Percentiles rank a stretch among this genome's conserved stretches.
These are phyloP conservation scores for Cystobasidium slooffiae DNA, from an alignment of 1,284 basidiomycete genomes.

Conservation along the genomic window DNA sequence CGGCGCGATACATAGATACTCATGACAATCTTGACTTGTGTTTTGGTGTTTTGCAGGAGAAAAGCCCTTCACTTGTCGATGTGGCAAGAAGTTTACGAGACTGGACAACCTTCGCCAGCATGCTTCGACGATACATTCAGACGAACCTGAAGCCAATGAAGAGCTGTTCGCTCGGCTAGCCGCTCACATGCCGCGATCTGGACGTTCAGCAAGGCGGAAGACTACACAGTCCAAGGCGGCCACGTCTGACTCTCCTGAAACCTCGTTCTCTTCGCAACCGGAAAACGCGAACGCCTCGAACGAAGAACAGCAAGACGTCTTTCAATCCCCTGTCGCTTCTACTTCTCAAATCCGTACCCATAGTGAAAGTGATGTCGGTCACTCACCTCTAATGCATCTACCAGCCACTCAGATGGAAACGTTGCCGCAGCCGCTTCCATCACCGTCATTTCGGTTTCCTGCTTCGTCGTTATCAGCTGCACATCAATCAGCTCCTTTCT, in stretches of 20 bases:
- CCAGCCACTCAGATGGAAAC: neutral
- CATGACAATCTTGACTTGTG: neutral
- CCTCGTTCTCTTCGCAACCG: neutral
- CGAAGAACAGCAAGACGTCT: neutral
- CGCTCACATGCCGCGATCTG: constrained; percentile 34
- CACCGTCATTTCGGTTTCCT: constrained; percentile 9
- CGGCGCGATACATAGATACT: neutral
- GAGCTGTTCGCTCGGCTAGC: constrained; percentile 39
- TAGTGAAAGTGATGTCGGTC: neutral
- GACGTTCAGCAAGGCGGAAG: neutral
- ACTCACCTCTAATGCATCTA: neutral
- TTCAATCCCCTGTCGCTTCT: neutral
- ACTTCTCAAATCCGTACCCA: neutral
- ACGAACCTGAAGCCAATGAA: constrained; percentile 82
- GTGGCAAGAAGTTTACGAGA: constrained; percentile 91
- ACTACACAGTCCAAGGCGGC: neutral
- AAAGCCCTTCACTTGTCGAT: constrained; percentile 71
- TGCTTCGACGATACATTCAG: constrained; percentile 90
- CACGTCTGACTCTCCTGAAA: neutral
- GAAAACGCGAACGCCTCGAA: neutral
- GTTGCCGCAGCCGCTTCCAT: neutral
- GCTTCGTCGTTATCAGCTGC: neutral
- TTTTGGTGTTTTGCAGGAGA: constrained; percentile 18
- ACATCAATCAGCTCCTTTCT: neutral
- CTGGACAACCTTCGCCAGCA: constrained; percentile 95